These are phyloP conservation scores for Entomophthora muscae DNA, from an alignment of 371 early-diverging fungal species.

Conservation along the genomic window DNA sequence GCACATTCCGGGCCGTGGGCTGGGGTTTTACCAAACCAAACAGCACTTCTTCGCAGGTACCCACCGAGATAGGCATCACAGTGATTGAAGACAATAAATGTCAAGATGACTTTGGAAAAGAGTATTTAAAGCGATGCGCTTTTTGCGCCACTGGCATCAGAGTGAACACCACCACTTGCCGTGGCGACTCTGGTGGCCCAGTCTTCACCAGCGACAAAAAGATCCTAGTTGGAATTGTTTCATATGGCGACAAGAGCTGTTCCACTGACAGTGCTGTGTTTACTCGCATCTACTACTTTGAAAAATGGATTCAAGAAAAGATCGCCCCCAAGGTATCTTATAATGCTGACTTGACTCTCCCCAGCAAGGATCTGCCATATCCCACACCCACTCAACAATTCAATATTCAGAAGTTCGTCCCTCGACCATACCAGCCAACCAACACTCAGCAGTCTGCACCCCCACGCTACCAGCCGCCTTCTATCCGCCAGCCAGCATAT, in stretches of 20 bases:
- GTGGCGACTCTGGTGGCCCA: constrained; percentile 2
- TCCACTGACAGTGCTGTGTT: neutral
- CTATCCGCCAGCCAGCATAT: too few relatives aligned
- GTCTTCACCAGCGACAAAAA: neutral
- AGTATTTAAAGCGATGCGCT: neutral
- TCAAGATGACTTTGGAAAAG: neutral
- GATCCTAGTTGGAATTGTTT: neutral
- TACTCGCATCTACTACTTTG: neutral
- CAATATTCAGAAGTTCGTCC: too few relatives aligned
- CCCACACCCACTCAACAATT: too few relatives aligned
- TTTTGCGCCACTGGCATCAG: neutral
- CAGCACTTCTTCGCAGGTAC: neutral
- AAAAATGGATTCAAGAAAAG: neutral
- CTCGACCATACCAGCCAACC: too few relatives aligned
- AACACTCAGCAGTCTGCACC: too few relatives aligned
- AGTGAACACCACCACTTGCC: neutral
- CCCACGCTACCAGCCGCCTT: too few relatives aligned
- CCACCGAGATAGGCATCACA: neutral
- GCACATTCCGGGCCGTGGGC: neutral
- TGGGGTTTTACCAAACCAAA: neutral
- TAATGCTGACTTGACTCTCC: too few relatives aligned
- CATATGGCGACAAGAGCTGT: neutral
- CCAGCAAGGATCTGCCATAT: too few relatives aligned
- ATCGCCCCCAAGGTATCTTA: too few relatives aligned
- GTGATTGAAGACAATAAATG: neutral